Base-by-base conservation (phyloP, 2,329 filamentous ascomycete genomes). In the Gnomoniopsis smithogilvyi region DNA sequence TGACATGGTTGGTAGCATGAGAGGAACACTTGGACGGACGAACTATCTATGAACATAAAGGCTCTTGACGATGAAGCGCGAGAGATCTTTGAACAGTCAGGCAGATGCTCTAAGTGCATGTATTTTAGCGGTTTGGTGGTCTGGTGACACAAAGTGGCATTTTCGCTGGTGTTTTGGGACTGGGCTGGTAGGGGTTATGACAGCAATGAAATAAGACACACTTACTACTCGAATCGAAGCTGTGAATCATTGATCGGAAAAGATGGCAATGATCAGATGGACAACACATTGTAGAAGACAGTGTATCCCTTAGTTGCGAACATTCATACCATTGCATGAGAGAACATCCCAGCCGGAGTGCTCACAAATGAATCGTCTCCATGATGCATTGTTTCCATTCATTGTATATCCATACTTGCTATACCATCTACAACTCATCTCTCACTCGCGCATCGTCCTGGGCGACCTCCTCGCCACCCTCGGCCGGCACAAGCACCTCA, bases 361-460 rank as follows among this genome's bases (percentile, higher is more conserved):
- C n/a, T n/a, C n/a, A n/a, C n/a, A n/a, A n/a, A n/a, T n/a, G n/a
- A n/a, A n/a, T n/a, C n/a, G n/a, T n/a, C n/a, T n/a, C n/a, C n/a
- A n/a, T n/a, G n/a, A n/a, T n/a, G n/a, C n/a, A n/a, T n/a, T n/a
- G n/a, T n/a, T n/a, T n/a, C 34, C 8, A 38, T 15, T 38, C 34
- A 38, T 38, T 45, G 41, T 19, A 45, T 19, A 17, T 45, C 8
- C 10, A 2, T 11, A 45, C 43, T 34, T 54, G 41, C 3, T 22
- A 6, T 26, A 17, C 15, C 17, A 6, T 53, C 67, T 70, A 74
- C 51, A 79, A 68, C 67, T 79, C 76, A 65, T 79, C 76, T 56
- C 69, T 73, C 6, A 62, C 62, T 34, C 70, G 70, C 65, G 65
- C 66, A 33, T 69, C 63, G n/a, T 69, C 70, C 71, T 72, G 66